Evolutionary conservation across 345 rosid genomes (phyloP), one percentile per base, ranked within the genome.

Genomic region (Atalantia buxifolia): DNA sequence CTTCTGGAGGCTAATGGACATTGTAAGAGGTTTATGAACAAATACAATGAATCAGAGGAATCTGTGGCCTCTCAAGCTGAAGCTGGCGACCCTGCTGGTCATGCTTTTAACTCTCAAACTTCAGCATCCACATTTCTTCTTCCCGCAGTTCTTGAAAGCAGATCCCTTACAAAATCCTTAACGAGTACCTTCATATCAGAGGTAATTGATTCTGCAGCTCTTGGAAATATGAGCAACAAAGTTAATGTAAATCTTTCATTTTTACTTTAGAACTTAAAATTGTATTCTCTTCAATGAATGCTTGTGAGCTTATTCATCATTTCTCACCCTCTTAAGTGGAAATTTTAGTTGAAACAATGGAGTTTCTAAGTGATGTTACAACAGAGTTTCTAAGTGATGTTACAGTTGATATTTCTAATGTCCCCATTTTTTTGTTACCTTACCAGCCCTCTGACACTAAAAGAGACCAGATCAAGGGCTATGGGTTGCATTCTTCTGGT

Each of bases 361-460:
- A 10, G 40, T 24, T 48, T 77, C n/a, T 68, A 71, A 50, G 13
- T 45, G 42, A 60, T 60, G 42, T 33, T 33, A 71, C 21, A 50
- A 53, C 25, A 16, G 18, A 13, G 63, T 25, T 50, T 80, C 24
- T 69, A 66, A 40, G 14, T 48, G 45, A 61, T 61, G 63, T 12
- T 69, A 60, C 6, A 27, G 25, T 28, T 69, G 19, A 27, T 67
- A 48, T 27, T 21, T 77, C 71, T 65, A 40, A 80, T 53, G 59
- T 28, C 78, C 31, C 28, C 69, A 1, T 69, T 75, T 10, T n/a
- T 48, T 40, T 28, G 60, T 69, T 70, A 57, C 69, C 56, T 80
- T 57, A 25, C 71, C 80, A 78, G 86, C 76, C 76, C 59, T 33
- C 33, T 62, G 73, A 78, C 69, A 77, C 56, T 69, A 53, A 59